Percentiles rank a stretch among this genome's conserved stretches.
Conservation (phyloP, 345 rosid species). For the Ailanthus altissimus region DNA sequence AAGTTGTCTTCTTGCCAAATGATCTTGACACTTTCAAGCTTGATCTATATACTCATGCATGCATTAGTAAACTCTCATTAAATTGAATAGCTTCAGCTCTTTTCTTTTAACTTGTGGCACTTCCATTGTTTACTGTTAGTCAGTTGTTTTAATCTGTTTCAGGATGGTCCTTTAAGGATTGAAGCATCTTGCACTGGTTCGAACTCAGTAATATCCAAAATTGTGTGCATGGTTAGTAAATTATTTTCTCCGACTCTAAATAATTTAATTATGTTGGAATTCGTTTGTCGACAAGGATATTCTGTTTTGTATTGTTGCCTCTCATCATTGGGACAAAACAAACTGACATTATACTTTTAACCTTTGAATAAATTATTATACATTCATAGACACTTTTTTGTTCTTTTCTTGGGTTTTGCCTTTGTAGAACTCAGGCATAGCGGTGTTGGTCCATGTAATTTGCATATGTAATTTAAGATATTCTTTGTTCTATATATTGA, state of each 20-base stretch:
- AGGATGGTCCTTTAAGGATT: slow-evolving; percentile 95
- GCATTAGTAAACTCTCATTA: background rate
- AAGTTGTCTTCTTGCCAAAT: slow-evolving; percentile 12
- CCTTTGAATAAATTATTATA: background rate
- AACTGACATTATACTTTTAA: background rate
- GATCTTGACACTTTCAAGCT: background rate
- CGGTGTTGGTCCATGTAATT: background rate
- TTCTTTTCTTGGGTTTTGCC: background rate
- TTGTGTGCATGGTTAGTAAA: slow-evolving; percentile 73
- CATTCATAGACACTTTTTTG: background rate
- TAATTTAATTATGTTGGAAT: background rate
- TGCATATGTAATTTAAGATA: slow-evolving; percentile 5
- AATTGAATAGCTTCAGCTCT: slow-evolving; percentile 4
- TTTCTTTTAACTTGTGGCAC: background rate
- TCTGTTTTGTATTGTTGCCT: background rate
- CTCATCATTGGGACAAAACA: background rate
- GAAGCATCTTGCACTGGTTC: slow-evolving; percentile 83
- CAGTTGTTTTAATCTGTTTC: slow-evolving; percentile 36
- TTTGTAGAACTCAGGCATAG: background rate
- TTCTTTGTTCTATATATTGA: background rate
- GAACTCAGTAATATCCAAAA: slow-evolving; percentile 85
- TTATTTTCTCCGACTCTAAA: background rate
- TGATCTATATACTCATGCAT: background rate
- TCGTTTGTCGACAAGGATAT: background rate
- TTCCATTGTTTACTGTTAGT: background rate